Evolutionary conservation across 768 basidiomycete species (phyloP), one percentile per base, ranked within the genome.

Genomic region (Leccinellum rugosiceps): DNA sequence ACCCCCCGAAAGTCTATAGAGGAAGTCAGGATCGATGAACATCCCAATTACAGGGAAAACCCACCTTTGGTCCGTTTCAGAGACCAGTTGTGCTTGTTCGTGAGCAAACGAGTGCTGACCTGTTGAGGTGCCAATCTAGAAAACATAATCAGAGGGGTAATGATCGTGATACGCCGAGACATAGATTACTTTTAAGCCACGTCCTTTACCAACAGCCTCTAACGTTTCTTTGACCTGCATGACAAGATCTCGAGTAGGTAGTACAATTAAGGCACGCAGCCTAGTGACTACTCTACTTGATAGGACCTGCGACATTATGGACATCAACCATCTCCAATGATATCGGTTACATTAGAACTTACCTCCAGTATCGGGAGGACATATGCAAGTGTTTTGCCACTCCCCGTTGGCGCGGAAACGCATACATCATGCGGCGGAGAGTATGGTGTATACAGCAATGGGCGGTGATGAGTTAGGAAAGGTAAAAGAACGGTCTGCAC

Each of bases 341-440:
- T 10, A 26, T 30, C 14, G 23, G 30, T 41, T 1, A 34, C 23
- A 38, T 15, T 52, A 30, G 14, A 31, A 53, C 74, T 57, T 56
- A 89, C 93, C 80, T 97, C 93, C 30, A 97, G 79, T 54, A 98
- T 90, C 1, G 97, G 97, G 32, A 98, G 75, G 1, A 87, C 91
- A 74, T 99, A 99, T n/a, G 93, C 91, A 28, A 99, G 79, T 0
- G 96, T 99, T 73, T 99, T 99, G 0, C 97, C 97, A 63, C 94
- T 97, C 23, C 97, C 97, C 0, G 97, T 99, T 0, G 97, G 97
- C 1, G 97, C 97, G 8, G 94, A 97, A 13, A 96, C 90, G 63
- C 94, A 95, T 13, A 94, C 80, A 72, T 99, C 97, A 26, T 80
- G 80, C 26, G 86, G 86, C 34, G 83, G 79, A 56, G 80, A 68